Base-by-base conservation (phyloP, 2,329 filamentous ascomycete species). In the Malbranchea cinnamomea region DNA sequence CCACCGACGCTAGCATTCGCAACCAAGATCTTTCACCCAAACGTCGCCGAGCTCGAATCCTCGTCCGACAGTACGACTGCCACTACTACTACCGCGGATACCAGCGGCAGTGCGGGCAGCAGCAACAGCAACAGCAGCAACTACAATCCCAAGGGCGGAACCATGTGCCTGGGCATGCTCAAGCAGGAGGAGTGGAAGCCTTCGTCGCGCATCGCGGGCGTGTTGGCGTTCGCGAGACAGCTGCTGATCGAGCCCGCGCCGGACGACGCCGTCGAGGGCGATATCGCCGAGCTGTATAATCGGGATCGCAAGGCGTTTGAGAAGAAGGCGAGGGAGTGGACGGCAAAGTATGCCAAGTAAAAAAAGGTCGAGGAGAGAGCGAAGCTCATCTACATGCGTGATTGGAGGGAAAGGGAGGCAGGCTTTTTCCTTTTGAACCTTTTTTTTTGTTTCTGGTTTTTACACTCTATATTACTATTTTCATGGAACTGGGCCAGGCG, bases 1-100 rank as follows among this genome's bases (percentile, higher is more conserved):
- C 87, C 89, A 29, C 89, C 89, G 26, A 94, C 94, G 65, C 94
- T 98, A 50, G 81, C 89, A 33, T 98, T 98, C 60, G 67, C 95
- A 31, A 98, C 91, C 45, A 94, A 93, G 62, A 95, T 98, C 64
- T 94, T 92, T 68, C 85, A 94, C 62, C 84, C 85, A 25, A 94
- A 94, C 59, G 71, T 94, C 36, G 83, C 78, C 49, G n/a, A n/a
- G n/a, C n/a, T n/a, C n/a, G n/a, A n/a, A n/a, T n/a, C n/a, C n/a
- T n/a, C n/a, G n/a, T n/a, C n/a, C n/a, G n/a, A n/a, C n/a, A n/a
- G n/a, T n/a, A n/a, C n/a, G n/a, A n/a, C n/a, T n/a, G n/a, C n/a
- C n/a, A n/a, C n/a, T n/a, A n/a, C n/a, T n/a, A n/a, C n/a, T n/a
- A n/a, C n/a, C n/a, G n/a, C n/a, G n/a, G n/a, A n/a, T n/a, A n/a